A percentile compares a stretch with the other conserved stretches of the same genome.
These are phyloP conservation scores for Haplosporangium gracile DNA, from an alignment of 192 early-diverging fungal genomes.

Conservation along the genomic window DNA sequence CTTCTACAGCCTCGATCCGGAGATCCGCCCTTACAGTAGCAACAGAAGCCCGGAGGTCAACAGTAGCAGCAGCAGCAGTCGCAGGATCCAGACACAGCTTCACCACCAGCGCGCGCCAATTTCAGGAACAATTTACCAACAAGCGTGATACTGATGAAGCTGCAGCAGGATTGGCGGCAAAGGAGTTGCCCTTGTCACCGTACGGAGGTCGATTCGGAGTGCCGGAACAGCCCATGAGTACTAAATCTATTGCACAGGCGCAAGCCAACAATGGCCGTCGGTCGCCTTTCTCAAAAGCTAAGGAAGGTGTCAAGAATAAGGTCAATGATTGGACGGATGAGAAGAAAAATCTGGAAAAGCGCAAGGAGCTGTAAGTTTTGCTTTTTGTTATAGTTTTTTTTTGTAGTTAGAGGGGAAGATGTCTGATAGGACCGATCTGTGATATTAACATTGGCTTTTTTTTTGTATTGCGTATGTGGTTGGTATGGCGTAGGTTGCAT, in stretches of 20 bases:
- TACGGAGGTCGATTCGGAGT: conserved; percentile 52
- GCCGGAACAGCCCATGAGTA: conserved; percentile 43
- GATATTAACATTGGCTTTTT: conserved; percentile 10
- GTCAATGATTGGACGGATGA: conserved; percentile 62
- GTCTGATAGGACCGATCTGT: neutral
- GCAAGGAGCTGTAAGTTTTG: conserved; percentile 62
- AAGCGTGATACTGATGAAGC: neutral
- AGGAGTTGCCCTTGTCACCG: conserved; percentile 32
- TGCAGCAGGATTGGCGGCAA: neutral
- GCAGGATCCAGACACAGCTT: neutral
- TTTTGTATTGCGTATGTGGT: conserved; percentile 25
- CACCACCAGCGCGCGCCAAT: neutral
- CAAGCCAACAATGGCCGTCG: conserved; percentile 18
- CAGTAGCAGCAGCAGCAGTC: neutral
- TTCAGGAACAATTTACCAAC: neutral
- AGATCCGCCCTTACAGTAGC: neutral
- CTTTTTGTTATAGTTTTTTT: neutral
- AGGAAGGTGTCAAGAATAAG: conserved; percentile 54
- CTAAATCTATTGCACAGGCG: conserved; percentile 28
- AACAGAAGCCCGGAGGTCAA: neutral
- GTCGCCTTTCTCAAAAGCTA: conserved; percentile 54
- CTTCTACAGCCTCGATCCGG: neutral
- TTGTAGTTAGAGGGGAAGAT: too few relatives aligned
- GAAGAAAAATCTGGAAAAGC: conserved; percentile 63
- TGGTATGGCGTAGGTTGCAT: conserved; percentile 28